Conservation (phyloP, 2,329 filamentous ascomycete species). For the Xylaria sp. region DNA sequence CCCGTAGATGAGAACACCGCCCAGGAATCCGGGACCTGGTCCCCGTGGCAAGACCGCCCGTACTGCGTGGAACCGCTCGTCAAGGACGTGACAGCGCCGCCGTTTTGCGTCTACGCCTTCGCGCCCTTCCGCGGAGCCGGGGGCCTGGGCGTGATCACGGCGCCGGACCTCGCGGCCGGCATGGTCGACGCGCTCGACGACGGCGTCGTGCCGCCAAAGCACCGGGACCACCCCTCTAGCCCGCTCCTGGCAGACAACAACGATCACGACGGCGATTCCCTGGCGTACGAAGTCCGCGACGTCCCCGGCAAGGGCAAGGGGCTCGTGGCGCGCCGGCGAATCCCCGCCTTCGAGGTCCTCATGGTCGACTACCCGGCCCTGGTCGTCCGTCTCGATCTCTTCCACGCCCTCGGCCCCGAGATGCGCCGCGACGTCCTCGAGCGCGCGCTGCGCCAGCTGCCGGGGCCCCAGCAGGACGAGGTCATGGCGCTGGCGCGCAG, state of each 20-base stretch:
- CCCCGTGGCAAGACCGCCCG: constrained; percentile 19
- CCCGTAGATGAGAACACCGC: constrained; percentile 20
- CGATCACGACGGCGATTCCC: no score
- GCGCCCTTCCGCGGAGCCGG: constrained; percentile 20
- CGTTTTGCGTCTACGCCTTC: constrained; percentile 22
- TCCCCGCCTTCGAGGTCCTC: constrained; percentile 18
- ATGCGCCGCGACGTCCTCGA: constrained; percentile 18
- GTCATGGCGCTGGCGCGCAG: constrained; percentile 13
- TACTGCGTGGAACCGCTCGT: constrained; percentile 21
- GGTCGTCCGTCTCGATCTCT: constrained; percentile 15
- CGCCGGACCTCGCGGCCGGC: constrained; percentile 16
- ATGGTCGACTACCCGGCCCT: constrained; percentile 18
- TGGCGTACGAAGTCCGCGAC: constrained; percentile 7
- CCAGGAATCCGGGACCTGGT: constrained; percentile 15
- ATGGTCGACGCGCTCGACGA: constrained; percentile 18
- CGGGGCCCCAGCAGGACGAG: constrained; percentile 14
- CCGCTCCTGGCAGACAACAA: constrained; percentile 1
- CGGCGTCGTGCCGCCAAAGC: constrained; percentile 11
- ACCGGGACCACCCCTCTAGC: constrained; percentile 10
- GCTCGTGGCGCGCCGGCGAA: constrained; percentile 11
- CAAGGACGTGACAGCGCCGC: constrained; percentile 6
- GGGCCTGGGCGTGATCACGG: constrained; percentile 17
- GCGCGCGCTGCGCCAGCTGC: constrained; percentile 13
- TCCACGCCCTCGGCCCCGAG: constrained; percentile 14
- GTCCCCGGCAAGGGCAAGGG: constrained; percentile 19